Base-by-base conservation (phyloP, 257 asterid genomes). In the Jacaranda copaia region DNA sequence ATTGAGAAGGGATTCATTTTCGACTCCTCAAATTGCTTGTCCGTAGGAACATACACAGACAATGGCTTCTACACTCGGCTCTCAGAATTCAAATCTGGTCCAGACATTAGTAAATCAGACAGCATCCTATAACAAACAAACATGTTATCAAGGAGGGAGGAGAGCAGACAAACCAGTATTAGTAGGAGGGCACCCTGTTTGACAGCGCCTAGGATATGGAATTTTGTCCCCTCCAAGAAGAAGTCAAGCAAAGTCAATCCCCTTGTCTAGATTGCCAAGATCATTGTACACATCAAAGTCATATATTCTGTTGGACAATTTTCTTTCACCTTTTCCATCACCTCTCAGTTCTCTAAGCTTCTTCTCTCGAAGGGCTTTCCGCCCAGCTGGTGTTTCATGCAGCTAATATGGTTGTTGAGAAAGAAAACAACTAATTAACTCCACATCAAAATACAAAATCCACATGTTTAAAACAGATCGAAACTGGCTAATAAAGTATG, bases 181-280 rank as follows among this genome's bases (percentile, higher is more conserved):
- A 1, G 89, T 77, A 13, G 97, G 90, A 68, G 81, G 76, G 15
- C 97, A 94, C 4, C 98, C 99, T 1, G 96, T 89, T 1, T 97
- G 91, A 66, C 99, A 96, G 38, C 98, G 92, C 81, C 99, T 84
- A 5, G 98, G 97, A 72, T 89, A 96, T 0, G 97, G 94, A 8
- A 83, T 88, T 43, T 79, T 70, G 12, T 84, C 80, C 4, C 99
- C 98, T 0, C 99, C 98, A 6, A 93, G 90, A 1, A 43, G 20
- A 0, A 97, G 97, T 10, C 99, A 91, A 77, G 93, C 97, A 40
- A 49, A 89, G 32, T 96, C 99, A 18, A 84, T 85, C 53, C 97
- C 97, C 45, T 81, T 90, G 70, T 93, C 99, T 0, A 97, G 99
- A 82, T 96, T 96, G 2, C 99, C 98, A 14, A 96, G 89, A 84